Evolutionary conservation across 352 stramenopile genomes (phyloP).

Genomic region (Pythium diclinum): DNA sequence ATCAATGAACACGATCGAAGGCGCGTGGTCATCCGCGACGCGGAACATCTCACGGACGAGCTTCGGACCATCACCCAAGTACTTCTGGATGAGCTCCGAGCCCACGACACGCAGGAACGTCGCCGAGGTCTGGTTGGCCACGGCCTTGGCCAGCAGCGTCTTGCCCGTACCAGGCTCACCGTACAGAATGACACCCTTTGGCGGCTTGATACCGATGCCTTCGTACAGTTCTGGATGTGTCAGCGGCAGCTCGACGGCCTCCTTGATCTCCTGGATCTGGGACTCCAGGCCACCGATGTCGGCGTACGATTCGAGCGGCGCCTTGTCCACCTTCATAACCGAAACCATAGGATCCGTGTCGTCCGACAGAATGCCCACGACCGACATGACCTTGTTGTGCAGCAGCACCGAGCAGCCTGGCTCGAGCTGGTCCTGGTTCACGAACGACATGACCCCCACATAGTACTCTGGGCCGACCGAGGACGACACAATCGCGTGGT

Average conservation of each 20-base stretch:
- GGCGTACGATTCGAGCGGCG: constrained; percentile 98
- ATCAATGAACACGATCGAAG: constrained; percentile 99
- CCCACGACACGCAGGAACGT: constrained; percentile 99
- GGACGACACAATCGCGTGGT: constrained; percentile 99
- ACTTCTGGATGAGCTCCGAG: constrained; percentile 99
- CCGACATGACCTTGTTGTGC: constrained; percentile 99
- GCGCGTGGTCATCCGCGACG: constrained; percentile 97
- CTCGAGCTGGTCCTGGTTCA: constrained; percentile 99
- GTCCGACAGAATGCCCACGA: constrained; percentile 98
- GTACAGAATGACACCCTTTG: constrained; percentile 99
- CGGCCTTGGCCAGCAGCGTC: constrained; percentile 98
- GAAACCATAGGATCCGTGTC: constrained; percentile 99
- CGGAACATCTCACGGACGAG: constrained; percentile 99
- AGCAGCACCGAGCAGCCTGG: constrained; percentile 97
- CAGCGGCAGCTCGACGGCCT: constrained; percentile 95
- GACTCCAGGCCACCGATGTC: constrained; percentile 99
- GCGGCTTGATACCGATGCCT: constrained; percentile 97
- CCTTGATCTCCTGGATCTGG: constrained; percentile 96
- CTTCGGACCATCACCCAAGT: constrained; percentile 99
- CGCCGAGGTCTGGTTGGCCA: constrained; percentile 99
- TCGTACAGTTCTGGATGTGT: constrained; percentile 99
- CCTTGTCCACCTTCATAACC: constrained; percentile 99
- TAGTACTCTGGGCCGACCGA: constrained; percentile 99
- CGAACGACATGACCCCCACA: constrained; percentile 99
- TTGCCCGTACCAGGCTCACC: constrained; percentile 99